A percentile compares a stretch with the other conserved stretches of the same genome.
phyloP scores from a whole-genome alignment of 768 basidiomycete species.

The Pisolithus tinctorius region DNA sequence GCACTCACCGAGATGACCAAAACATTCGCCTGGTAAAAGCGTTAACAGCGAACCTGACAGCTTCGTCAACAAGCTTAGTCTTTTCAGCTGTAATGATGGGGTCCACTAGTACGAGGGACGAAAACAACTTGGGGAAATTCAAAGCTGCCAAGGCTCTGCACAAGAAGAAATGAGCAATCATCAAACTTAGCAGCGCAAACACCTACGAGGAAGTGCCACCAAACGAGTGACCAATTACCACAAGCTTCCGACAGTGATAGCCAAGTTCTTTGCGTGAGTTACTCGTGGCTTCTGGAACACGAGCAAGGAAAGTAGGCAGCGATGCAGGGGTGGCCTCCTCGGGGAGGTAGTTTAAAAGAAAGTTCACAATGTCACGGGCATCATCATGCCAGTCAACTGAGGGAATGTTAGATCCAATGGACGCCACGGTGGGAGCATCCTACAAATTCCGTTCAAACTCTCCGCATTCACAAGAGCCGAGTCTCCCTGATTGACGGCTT shows the following conservation, averaged over 20 bases:
- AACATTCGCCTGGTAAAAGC: slow-evolving; percentile 37
- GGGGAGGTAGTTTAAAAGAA: slow-evolving; percentile 47
- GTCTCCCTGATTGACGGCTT: slow-evolving; percentile 69
- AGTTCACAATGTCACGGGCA: slow-evolving; percentile 52
- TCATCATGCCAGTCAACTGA: slow-evolving; percentile 77
- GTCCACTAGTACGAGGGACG: slow-evolving; percentile 68
- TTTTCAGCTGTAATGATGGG: slow-evolving; percentile 48
- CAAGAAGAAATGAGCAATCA: too few relatives aligned
- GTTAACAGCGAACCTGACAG: too few relatives aligned
- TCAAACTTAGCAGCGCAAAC: neutral
- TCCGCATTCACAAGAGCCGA: slow-evolving; percentile 63
- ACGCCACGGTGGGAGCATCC: slow-evolving; percentile 15
- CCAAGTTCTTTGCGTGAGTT: slow-evolving; percentile 25
- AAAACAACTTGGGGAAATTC: slow-evolving; percentile 59
- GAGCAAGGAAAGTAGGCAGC: slow-evolving; percentile 50
- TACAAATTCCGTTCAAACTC: slow-evolving; percentile 53
- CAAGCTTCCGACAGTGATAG: slow-evolving; percentile 37
- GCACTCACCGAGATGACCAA: slow-evolving; percentile 55
- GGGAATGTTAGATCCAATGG: neutral
- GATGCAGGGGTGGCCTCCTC: slow-evolving; percentile 20
- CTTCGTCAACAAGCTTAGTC: slow-evolving; percentile 21
- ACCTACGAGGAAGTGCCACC: slow-evolving; percentile 74
- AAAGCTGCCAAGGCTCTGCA: slow-evolving; percentile 57
- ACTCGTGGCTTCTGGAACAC: slow-evolving; percentile 37
- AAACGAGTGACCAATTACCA: slow-evolving; percentile 78